These are phyloP conservation scores for Entomortierella chlamydospora DNA, from an alignment of 192 early-diverging fungal genomes.

Conservation along the genomic window DNA sequence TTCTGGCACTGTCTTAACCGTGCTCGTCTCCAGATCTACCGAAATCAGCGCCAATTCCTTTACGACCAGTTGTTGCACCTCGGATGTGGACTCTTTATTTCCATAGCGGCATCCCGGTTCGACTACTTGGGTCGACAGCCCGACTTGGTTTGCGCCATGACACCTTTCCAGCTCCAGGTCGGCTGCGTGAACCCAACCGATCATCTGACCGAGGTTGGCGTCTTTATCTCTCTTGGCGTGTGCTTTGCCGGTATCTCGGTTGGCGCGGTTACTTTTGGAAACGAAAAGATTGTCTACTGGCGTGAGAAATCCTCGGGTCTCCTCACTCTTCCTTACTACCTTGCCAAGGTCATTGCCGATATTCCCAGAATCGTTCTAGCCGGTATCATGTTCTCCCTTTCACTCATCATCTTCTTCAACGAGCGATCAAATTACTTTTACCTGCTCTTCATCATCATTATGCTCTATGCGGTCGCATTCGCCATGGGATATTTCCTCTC, in stretches of 20 bases:
- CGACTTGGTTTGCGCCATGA: slow-evolving; percentile 55
- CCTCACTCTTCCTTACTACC: slow-evolving; percentile 69
- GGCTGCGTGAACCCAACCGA: slow-evolving; percentile 33
- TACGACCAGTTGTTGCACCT: slow-evolving; percentile 68
- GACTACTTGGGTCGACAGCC: slow-evolving; percentile 66
- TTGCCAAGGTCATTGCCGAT: slow-evolving; percentile 71
- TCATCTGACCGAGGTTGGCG: slow-evolving; percentile 59
- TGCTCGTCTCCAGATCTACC: slow-evolving; percentile 64
- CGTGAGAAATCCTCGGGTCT: slow-evolving; percentile 70
- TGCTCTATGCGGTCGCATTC: slow-evolving; percentile 68
- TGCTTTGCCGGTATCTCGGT: slow-evolving; percentile 71
- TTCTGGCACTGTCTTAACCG: slow-evolving; percentile 61
- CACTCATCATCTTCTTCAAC: slow-evolving; percentile 69
- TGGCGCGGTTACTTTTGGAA: slow-evolving; percentile 70
- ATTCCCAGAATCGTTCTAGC: slow-evolving; percentile 71
- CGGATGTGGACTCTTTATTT: slow-evolving; percentile 65
- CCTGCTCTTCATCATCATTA: slow-evolving; percentile 60
- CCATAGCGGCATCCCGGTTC: slow-evolving; percentile 58
- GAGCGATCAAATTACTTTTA: slow-evolving; percentile 39
- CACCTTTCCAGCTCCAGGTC: slow-evolving; percentile 53
- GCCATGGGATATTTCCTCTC: slow-evolving; percentile 71
- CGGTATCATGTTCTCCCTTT: slow-evolving; percentile 63
- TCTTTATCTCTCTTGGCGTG: slow-evolving; percentile 68
- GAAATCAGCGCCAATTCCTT: slow-evolving; percentile 56
- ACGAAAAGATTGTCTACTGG: slow-evolving; percentile 74